Percentiles rank a stretch among this genome's conserved stretches.
These are phyloP conservation scores for Phallus indusiatus DNA, from an alignment of 768 basidiomycete genomes.

Conservation along the genomic window DNA sequence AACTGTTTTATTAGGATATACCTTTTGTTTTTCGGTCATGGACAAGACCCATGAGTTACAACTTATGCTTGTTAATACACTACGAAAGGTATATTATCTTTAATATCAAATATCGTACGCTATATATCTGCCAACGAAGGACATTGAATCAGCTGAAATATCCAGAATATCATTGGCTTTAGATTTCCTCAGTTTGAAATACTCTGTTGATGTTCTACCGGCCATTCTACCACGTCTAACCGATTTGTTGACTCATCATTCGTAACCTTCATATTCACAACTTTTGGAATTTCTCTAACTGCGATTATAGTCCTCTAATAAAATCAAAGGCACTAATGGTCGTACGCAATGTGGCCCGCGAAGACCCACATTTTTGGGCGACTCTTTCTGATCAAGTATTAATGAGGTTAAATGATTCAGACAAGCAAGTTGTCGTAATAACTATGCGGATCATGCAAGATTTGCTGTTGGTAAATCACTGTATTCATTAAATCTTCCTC, in stretches of 20 bases:
- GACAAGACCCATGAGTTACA: slow-evolving; percentile 56
- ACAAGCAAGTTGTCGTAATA: slow-evolving; percentile 35
- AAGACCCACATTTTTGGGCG: slow-evolving; percentile 37
- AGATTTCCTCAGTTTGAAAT: slow-evolving; percentile 52
- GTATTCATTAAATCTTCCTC: neutral
- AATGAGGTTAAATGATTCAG: slow-evolving; percentile 34
- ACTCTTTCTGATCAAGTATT: slow-evolving; percentile 20
- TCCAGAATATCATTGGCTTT: slow-evolving; percentile 63
- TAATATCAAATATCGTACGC: neutral
- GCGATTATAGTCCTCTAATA: slow-evolving; percentile 38
- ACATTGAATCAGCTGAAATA: slow-evolving; percentile 51
- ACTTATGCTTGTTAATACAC: slow-evolving; percentile 79
- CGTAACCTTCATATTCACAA: slow-evolving; percentile 47
- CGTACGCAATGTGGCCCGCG: slow-evolving; percentile 40
- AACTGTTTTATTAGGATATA: slow-evolving; percentile 46
- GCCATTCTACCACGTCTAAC: slow-evolving; percentile 61
- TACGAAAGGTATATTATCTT: slow-evolving; percentile 53
- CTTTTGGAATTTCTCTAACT: neutral
- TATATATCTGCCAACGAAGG: slow-evolving; percentile 32
- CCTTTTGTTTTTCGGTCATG: slow-evolving; percentile 71
- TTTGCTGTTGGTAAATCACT: neutral
- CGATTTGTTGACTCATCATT: slow-evolving; percentile 59
- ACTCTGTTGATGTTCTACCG: slow-evolving; percentile 62
- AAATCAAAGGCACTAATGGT: slow-evolving; percentile 55
- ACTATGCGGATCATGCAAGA: slow-evolving; percentile 19